Evolutionary conservation across 805 yeast species (phyloP), one percentile per base, ranked within the genome.

Genomic region (Nakazawaea ernobii): DNA sequence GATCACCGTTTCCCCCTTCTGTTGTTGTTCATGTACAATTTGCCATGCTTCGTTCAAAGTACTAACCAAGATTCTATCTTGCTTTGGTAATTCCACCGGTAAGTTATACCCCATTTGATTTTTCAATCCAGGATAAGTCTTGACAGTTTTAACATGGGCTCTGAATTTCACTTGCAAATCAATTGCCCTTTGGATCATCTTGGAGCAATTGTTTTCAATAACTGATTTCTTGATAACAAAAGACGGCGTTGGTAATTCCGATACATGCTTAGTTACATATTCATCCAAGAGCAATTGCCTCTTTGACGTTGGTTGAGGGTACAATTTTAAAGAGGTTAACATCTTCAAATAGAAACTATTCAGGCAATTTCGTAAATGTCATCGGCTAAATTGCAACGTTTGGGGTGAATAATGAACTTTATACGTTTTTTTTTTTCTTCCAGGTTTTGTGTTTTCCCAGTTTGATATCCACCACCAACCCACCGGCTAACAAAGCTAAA

Each of bases 71-170:
- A 84, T 71, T 40, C 74, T 69, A 42, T 48, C 47, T 26, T 29
- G 49, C 1, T 70, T 66, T 2, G 55, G 46, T 1, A 57, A 45
- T 42, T 55, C 56, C 10, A 54, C 42, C 10, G 60, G 56, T 24
- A 62, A 45, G 5, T 72, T 74, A 42, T 68, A 56, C 1, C 78
- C 83, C 58, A 82, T 59, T 62, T 82, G 86, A 37, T 75, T 59
- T 20, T 61, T 55, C 2, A 80, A 67, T 6, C 86, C 90, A 53
- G 81, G 84, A 8, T 69, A 53, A 1, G 86, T 74, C 60, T 86
- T 86, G 60, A 84, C 90, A 0, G 94, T 86, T 61, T 86, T 86
- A 20, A 86, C 79, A 59, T 85, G 90, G 3, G 86, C 83, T 50
- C 95, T 69, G 59, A 85, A 84, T 15, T 61, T 67, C 2, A 57